These are phyloP conservation scores for Lactarius hengduanensis DNA, from an alignment of 768 basidiomycete genomes.

Conservation along the genomic window DNA sequence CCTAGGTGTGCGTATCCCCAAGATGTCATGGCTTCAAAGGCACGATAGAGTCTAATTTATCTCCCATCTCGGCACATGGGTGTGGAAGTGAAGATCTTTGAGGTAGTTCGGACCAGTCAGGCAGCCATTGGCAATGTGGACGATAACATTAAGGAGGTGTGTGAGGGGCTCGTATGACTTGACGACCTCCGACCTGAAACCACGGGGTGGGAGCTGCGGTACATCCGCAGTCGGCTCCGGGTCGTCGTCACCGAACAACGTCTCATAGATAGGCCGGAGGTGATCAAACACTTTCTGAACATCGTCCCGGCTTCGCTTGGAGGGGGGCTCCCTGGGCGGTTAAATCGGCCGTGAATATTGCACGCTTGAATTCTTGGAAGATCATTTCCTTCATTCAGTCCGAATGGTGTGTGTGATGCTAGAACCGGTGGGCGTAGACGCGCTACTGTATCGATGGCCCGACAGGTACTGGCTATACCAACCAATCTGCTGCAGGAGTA, in stretches of 20 bases:
- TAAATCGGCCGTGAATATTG: not conserved
- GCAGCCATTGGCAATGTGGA: not conserved
- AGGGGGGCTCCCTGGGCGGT: not conserved
- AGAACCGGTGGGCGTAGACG: not conserved
- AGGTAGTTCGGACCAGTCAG: not conserved
- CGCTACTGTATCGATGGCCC: not conserved
- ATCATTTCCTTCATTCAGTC: not conserved
- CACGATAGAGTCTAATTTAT: not conserved
- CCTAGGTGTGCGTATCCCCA: not conserved
- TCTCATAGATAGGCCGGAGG: not conserved
- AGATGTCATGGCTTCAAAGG: not conserved
- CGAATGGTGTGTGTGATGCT: not conserved
- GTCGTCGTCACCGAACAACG: too few species aligned
- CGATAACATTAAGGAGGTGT: not conserved
- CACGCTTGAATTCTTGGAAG: not conserved
- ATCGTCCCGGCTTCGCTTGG: not conserved
- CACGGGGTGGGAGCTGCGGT: not conserved
- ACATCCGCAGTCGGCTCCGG: not conserved
- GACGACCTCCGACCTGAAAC: fast-evolving
- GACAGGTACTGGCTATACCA: not conserved
- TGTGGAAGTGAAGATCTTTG: not conserved
- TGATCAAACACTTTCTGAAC: not conserved
- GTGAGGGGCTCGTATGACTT: not conserved
- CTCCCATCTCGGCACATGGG: not conserved
- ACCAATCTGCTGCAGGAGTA: not conserved